Evolutionary conservation across 208 protist species (phyloP), one percentile per base, ranked within the genome.

Genomic region (Porcisia hertigi): DNA sequence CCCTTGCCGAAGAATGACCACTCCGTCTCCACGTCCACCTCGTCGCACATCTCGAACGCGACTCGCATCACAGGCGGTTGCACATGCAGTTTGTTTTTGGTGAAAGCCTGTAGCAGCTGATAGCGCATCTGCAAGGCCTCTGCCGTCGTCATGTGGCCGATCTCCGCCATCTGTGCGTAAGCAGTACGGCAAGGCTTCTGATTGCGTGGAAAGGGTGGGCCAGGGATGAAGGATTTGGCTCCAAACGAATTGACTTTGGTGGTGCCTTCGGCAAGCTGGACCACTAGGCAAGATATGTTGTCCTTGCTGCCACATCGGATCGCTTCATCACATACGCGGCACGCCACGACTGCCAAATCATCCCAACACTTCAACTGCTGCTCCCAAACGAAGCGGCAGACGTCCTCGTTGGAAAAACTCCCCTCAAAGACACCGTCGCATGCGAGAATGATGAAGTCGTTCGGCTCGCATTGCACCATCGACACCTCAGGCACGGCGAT

Each of bases 401-500:
- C 93, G 70, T 97, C 87, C 52, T 91, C 88, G 81, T 95, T 97
- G 39, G 84, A 87, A 83, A 98, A 97, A 73, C 84, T 90, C 34
- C 91, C 90, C 83, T 98, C 92, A 69, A 97, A 98, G 65, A 98
- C 93, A 62, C 94, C 94, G 72, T 98, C 94, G 81, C 94, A 98
- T 57, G 86, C 84, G 75, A 98, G 83, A 49, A 98, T 90, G 67
- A 97, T 84, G 39, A 96, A 71, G 75, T 98, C 94, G 63, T 91
- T 90, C 49, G 79, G 73, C 74, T 92, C 59, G 77, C 89, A 94
- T 36, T 78, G 60, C 45, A 93, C 74, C 39, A 86, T 80, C 12
- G 86, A 90, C 41, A 98, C 94, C 45, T 96, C 90, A 0, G 94
- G 93, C 1, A 97, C 89, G 54, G 88, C 87, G 54, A 94, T 96